Conservation (phyloP, 495 filamentous ascomycete species). For the Lichenothelia convexa region DNA sequence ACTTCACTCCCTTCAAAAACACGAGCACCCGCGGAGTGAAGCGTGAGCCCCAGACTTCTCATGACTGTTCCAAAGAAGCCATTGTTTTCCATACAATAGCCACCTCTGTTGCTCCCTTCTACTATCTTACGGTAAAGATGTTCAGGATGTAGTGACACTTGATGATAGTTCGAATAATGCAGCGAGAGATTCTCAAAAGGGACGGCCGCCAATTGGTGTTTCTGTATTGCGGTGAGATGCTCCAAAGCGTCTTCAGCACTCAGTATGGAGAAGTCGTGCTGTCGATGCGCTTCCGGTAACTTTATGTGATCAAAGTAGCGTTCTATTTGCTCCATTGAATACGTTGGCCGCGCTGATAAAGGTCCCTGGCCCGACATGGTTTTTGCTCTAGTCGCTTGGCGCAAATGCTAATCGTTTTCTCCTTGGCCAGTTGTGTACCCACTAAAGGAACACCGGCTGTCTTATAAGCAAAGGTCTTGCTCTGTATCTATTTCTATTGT, state of each 20-base stretch:
- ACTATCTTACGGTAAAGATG: slow-evolving; percentile 49
- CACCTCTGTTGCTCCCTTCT: slow-evolving; percentile 36
- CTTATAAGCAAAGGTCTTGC: too few species aligned
- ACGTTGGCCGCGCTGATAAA: neutral
- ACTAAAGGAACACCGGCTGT: too few species aligned
- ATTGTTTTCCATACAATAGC: slow-evolving; percentile 65
- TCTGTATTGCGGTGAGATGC: slow-evolving; percentile 23
- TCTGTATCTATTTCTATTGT: too few species aligned
- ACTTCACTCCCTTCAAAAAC: slow-evolving; percentile 10
- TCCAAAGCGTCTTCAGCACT: slow-evolving; percentile 4
- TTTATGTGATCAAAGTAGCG: neutral
- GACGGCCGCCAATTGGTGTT: slow-evolving; percentile 36
- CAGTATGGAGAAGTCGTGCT: neutral
- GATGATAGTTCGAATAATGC: slow-evolving; percentile 35
- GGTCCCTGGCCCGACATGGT: too few species aligned
- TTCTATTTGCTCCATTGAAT: neutral
- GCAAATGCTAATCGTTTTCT: too few species aligned
- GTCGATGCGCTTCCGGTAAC: neutral
- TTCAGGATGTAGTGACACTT: slow-evolving; percentile 35
- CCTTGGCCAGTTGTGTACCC: too few species aligned
- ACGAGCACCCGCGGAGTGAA: slow-evolving; percentile 34
- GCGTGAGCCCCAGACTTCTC: slow-evolving; percentile 38
- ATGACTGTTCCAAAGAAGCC: slow-evolving; percentile 47
- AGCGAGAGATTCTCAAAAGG: slow-evolving; percentile 53
- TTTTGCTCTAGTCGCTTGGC: too few species aligned